Evolutionary conservation across 2,329 filamentous ascomycete species (phyloP), one percentile per base, ranked within the genome.

Genomic region (Metarhizium rileyi): DNA sequence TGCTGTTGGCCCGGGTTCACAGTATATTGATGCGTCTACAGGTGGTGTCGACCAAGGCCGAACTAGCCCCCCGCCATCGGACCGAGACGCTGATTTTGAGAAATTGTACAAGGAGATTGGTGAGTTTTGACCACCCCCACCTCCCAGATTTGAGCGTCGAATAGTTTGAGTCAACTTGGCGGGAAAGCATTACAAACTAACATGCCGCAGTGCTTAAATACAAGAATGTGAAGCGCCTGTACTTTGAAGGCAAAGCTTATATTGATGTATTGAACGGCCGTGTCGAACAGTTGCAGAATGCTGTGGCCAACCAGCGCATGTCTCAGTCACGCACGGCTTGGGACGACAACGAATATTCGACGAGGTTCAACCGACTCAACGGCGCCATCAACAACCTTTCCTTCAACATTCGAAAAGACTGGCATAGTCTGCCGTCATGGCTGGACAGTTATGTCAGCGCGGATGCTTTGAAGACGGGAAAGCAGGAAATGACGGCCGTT

Each of bases 401-500:
- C 0, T 98, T 96, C 72, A 91, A 93, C 57, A 94, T 97, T 55
- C 86, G 93, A 55, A 97, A 97, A 68, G 86, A 94, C 62, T 98
- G 93, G 93, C 81, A 81, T 54, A 74, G 75, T 30, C 76, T 97
- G 49, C 93, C 93, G 0, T 64, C 74, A 5, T 97, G 90, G 89
- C 74, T 98, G 42, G 78, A 82, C 49, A 77, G 76, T 23, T 87
- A 83, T 49, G 87, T 95, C 56, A 96, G 91, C 65, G 76, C 85
- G 47, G 90, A 95, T 59, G 91, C 90, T 1, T 76, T 94, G 48
- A 80, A 84, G 59, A 89, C 85, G 9, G 93, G 90, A 53, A 95
- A 90, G 63, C 90, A 96, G 66, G 93, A 98, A 67, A 98, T 98
- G 93, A 97, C 90, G 6, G 90, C 90, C 5, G 86, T 95, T 23